Percentiles rank a stretch among this genome's conserved stretches.
These are phyloP conservation scores for Nemania diffusa DNA, from an alignment of 2,329 filamentous ascomycete genomes.

Conservation along the genomic window DNA sequence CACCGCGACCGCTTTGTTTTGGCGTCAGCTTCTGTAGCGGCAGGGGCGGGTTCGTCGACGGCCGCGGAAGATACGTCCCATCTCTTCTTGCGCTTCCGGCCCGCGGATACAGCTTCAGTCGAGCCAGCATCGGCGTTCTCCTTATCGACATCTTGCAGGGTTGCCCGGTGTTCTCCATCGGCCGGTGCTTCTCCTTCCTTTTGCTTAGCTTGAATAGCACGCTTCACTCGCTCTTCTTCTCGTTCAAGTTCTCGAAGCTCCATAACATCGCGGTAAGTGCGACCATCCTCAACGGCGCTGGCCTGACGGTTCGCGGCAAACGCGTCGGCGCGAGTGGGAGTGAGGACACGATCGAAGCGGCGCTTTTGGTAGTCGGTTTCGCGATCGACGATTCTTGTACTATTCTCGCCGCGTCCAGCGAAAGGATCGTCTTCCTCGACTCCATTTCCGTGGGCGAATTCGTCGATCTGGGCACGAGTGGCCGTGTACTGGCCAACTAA, in stretches of 20 bases:
- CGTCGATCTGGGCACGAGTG: constrained; percentile 89
- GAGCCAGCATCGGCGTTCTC: constrained; percentile 78
- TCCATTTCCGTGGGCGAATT: constrained; percentile 85
- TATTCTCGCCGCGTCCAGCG: constrained; percentile 83
- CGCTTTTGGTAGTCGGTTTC: constrained; percentile 99
- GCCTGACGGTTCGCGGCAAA: constrained; percentile 81
- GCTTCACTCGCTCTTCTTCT: constrained; percentile 88
- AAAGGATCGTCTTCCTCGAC: constrained; percentile 94
- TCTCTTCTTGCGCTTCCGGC: constrained; percentile 89
- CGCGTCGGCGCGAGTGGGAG: constrained; percentile 85
- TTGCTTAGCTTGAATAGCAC: constrained; percentile 81
- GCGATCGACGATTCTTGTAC: constrained; percentile 88
- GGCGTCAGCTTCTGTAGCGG: constrained; percentile 63
- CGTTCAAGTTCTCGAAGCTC: constrained; percentile 87
- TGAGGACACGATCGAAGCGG: constrained; percentile 86
- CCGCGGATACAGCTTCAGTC: constrained; percentile 69
- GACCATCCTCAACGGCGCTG: constrained; percentile 74
- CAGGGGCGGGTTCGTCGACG: constrained; percentile 60
- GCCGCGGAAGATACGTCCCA: constrained; percentile 82
- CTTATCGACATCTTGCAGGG: constrained; percentile 78
- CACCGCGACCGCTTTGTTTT: constrained; percentile 84
- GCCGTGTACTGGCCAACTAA: constrained; percentile 97
- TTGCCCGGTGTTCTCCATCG: constrained; percentile 73
- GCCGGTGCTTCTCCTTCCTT: constrained; percentile 67
- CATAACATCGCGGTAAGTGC: constrained; percentile 92